Conservation (phyloP, 495 filamentous ascomycete genomes). For the Staphylotrichum longicolle region DNA sequence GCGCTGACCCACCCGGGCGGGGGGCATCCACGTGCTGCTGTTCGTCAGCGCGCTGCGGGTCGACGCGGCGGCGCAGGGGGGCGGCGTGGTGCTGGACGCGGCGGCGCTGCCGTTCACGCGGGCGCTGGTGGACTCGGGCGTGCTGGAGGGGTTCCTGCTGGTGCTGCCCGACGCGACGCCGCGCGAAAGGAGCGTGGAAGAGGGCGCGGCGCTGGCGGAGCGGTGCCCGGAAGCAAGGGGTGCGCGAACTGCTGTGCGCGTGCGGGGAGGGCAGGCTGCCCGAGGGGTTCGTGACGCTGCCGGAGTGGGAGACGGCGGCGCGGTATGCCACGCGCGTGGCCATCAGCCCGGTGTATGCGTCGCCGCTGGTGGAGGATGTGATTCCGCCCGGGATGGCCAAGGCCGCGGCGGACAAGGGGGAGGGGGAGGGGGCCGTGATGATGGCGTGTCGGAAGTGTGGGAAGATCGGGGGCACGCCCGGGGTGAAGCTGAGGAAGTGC, state of each 20-base stretch:
- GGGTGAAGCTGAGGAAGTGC: conserved; percentile 32
- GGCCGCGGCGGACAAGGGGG: conserved; percentile 1
- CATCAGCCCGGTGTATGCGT: conserved; percentile 38
- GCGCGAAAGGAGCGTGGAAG: no score
- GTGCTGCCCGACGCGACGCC: no score
- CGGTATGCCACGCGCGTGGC: conserved; percentile 36
- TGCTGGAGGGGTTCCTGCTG: conserved; percentile 34
- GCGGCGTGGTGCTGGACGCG: conserved; percentile 44
- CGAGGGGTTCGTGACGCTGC: conserved; percentile 30
- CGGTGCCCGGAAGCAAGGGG: conserved; percentile 46
- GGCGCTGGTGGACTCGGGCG: conserved; percentile 22
- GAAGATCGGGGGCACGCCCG: conserved; percentile 21
- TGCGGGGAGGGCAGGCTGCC: conserved; percentile 40
- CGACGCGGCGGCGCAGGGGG: conserved; percentile 39
- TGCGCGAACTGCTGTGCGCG: conserved; percentile 50
- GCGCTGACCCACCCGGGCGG: conserved; percentile 33
- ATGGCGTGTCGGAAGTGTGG: conserved; percentile 34
- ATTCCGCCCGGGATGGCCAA: conserved; percentile 18
- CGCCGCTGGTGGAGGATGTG: conserved; percentile 34
- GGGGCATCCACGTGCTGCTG: conserved; percentile 42
- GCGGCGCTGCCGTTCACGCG: conserved; percentile 47
- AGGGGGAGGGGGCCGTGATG: background rate
- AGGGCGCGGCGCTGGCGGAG: conserved; percentile 48
- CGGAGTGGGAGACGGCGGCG: conserved; percentile 32
- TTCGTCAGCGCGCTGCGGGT: conserved; percentile 42